Evolutionary conservation across 169 alveolate genomes (phyloP).

Genomic region (Theileria annulata): DNA sequence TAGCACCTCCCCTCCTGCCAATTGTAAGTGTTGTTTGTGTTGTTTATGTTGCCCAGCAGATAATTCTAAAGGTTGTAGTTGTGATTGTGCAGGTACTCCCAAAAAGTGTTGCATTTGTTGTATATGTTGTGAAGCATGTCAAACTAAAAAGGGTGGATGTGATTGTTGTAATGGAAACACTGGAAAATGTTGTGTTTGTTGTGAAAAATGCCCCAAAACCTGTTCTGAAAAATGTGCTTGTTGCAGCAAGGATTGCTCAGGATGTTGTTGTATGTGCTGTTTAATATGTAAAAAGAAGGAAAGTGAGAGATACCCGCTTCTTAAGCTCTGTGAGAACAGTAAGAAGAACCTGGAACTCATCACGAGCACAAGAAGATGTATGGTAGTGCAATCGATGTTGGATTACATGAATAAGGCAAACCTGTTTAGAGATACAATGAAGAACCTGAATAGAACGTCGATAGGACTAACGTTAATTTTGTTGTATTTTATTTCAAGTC

Average conservation of each 20-base stretch:
- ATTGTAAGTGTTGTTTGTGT: not conserved
- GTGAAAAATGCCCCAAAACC: not conserved
- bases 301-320: not conserved
- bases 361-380: not conserved
- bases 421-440: not conserved
- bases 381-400: constrained; percentile 6
- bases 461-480: not conserved
- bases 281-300: constrained; percentile 2
- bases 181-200: not conserved
- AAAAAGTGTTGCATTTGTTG: not conserved
- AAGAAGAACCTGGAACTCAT: constrained; percentile 6
- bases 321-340: constrained; percentile 6
- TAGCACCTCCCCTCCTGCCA: not conserved
- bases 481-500: not conserved
- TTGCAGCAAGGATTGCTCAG: not conserved
- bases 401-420: not conserved
- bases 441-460: not conserved
- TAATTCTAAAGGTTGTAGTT: not conserved
- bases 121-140: not conserved
- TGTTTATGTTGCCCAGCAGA: constrained; percentile 2
- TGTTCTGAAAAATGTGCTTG: not conserved
- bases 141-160: not conserved
- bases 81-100: not conserved
- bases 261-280: not conserved
- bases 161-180: not conserved